Conservation (phyloP, 73 alveolate genomes). For the Symbiodinium pilosum region DNA sequence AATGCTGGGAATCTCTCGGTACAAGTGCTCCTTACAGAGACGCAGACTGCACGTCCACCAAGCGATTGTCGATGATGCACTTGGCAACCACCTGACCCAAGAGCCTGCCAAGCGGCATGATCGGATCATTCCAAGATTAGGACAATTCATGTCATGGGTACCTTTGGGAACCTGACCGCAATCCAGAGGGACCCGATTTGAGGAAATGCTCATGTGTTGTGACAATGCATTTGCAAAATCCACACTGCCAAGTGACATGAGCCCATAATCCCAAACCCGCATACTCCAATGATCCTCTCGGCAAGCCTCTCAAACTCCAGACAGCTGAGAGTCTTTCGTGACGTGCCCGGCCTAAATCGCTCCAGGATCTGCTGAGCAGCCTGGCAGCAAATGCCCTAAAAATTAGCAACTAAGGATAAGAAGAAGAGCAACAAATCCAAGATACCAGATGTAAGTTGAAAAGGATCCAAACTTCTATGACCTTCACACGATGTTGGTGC, state of each 20-base stretch:
- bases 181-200: too few relatives aligned
- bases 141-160: background rate
- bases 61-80: constrained; percentile 98
- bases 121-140: background rate
- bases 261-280: background rate
- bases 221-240: too few relatives aligned
- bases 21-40: background rate
- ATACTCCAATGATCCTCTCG: background rate
- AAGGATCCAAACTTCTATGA: too few relatives aligned
- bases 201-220: too few relatives aligned
- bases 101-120: too few relatives aligned
- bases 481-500: too few relatives aligned
- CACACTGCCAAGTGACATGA: background rate
- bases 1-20: too few relatives aligned
- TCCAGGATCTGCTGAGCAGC: constrained; percentile 78
- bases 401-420: too few relatives aligned
- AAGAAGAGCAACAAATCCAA: too few relatives aligned
- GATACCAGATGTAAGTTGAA: too few relatives aligned
- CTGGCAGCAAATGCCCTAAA: too few relatives aligned
- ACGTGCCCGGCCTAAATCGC: constrained; percentile 22
- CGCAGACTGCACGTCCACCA: constrained; percentile 96
- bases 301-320: background rate
- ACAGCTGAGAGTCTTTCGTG: background rate
- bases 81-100: constrained; percentile 98
- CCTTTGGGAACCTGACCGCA: too few relatives aligned